A percentile compares a stretch with the other conserved stretches of the same genome.
phyloP scores from a whole-genome alignment of 768 basidiomycete species.

The Hygrophoropsis aurantiaca region DNA sequence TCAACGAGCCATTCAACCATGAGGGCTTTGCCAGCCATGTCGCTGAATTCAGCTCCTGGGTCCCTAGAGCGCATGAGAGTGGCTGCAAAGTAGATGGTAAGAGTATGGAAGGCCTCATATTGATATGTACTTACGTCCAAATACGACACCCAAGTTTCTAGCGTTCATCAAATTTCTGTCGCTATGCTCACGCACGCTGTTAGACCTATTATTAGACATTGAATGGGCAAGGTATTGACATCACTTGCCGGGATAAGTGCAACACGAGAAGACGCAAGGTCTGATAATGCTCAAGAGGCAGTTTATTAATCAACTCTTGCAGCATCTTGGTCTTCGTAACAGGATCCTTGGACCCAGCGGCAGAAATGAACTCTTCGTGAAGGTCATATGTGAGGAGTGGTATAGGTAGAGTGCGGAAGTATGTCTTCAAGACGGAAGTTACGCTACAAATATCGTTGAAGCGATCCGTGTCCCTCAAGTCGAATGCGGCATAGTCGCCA shows the following conservation, averaged over 20 bases:
- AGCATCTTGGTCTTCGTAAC: conserved; percentile 58
- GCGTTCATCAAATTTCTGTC: conserved; percentile 91
- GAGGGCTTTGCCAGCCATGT: conserved; percentile 96
- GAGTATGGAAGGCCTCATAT: not conserved
- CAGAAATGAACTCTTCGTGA: conserved; percentile 85
- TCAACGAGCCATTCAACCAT: conserved; percentile 95
- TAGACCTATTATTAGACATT: not conserved
- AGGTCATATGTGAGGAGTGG: conserved; percentile 89
- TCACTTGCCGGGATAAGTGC: conserved; percentile 78
- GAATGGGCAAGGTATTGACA: conserved; percentile 2
- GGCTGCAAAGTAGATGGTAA: conserved; percentile 48
- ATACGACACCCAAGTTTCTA: conserved; percentile 94
- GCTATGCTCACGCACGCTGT: conserved; percentile 60
- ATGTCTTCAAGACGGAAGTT: conserved; percentile 95
- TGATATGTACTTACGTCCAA: conserved; percentile 77
- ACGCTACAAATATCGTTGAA: conserved; percentile 98
- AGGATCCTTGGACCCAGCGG: conserved; percentile 68
- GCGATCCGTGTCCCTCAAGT: conserved; percentile 79
- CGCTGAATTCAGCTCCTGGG: conserved; percentile 86
- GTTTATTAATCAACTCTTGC: conserved; percentile 65
- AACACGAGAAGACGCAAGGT: conserved; percentile 82
- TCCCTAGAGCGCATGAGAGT: conserved; percentile 92
- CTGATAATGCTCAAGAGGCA: conserved; percentile 87
- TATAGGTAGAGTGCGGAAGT: conserved; percentile 89
- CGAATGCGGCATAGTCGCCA: conserved; percentile 87